A percentile compares a stretch with the other conserved stretches of the same genome.
Conservation (phyloP, 73 alveolate genomes). For the Blepharisma japonicum region DNA sequence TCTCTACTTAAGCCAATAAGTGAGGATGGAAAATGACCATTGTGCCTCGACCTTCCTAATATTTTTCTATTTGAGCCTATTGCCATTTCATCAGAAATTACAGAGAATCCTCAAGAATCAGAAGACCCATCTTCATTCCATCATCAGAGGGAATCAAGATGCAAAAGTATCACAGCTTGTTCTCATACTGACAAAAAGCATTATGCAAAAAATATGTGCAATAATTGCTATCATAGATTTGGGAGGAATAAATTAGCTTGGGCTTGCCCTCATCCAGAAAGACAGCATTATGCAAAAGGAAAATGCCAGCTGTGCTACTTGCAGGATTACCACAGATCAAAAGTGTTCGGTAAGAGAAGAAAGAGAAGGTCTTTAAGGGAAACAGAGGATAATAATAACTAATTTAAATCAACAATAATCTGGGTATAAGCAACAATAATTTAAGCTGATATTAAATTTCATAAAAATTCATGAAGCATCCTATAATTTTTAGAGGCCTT, state of each 20-base stretch:
- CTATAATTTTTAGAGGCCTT: no score
- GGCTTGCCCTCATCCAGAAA: conserved; percentile 37
- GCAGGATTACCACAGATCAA: neutral
- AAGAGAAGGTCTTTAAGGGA: neutral
- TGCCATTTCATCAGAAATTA: no score
- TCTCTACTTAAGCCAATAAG: no score
- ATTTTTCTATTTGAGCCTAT: no score
- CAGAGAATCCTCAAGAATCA: no score
- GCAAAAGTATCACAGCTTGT: neutral
- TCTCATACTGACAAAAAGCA: neutral
- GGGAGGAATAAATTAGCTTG: conserved; percentile 50
- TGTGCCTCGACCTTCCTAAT: no score
- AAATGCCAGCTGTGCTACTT: conserved; percentile 43
- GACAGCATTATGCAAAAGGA: conserved; percentile 55
- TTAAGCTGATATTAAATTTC: no score
- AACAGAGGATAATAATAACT: conserved; percentile 44
- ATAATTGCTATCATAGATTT: conserved; percentile 41
- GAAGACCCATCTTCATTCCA: no score
- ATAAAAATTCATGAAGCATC: no score
- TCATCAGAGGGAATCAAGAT: no score
- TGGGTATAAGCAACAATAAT: no score
- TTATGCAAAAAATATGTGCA: conserved; percentile 31
- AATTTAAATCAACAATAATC: conserved; percentile 38
- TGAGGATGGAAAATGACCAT: no score
- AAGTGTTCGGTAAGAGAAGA: neutral